These are phyloP conservation scores for Metschnikowia corniflorae DNA, from an alignment of 805 yeast species.

Conservation along the genomic window DNA sequence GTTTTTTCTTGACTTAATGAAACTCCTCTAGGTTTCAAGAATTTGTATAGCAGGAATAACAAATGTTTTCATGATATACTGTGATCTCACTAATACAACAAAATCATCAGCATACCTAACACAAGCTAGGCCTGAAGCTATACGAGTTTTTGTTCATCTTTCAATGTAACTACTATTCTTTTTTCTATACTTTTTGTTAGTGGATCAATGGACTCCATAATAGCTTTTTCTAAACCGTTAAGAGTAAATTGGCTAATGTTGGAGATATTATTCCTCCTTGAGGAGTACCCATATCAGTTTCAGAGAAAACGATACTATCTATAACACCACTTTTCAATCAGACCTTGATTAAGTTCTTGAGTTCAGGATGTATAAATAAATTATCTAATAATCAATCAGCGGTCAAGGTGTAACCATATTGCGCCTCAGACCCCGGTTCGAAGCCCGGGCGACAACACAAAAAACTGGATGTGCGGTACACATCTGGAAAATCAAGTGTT, in stretches of 20 bases:
- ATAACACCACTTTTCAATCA: neutral
- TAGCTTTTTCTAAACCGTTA: neutral
- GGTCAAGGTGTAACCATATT: no score
- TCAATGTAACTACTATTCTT: neutral
- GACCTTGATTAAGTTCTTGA: neutral
- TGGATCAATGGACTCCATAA: neutral
- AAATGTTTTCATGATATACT: conserved; percentile 1
- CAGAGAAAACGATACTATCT: neutral
- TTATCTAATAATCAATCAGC: neutral
- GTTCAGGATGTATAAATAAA: neutral
- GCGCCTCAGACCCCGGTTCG: no score
- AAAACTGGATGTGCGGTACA: no score
- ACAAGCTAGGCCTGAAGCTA: neutral
- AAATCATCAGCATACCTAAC: neutral
- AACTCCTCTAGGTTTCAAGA: conserved; percentile 1
- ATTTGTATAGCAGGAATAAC: conserved; percentile 1
- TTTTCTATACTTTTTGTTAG: conserved; percentile 1
- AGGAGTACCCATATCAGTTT: neutral
- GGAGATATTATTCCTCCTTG: conserved; percentile 2
- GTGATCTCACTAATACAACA: neutral
- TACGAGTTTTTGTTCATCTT: neutral
- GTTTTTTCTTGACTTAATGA: conserved; percentile 1
- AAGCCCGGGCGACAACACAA: no score
- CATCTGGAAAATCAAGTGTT: no score
- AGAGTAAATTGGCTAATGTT: conserved; percentile 1